Base-by-base conservation (phyloP, 2,329 filamentous ascomycete species). In the Penicillium hesseltinei region DNA sequence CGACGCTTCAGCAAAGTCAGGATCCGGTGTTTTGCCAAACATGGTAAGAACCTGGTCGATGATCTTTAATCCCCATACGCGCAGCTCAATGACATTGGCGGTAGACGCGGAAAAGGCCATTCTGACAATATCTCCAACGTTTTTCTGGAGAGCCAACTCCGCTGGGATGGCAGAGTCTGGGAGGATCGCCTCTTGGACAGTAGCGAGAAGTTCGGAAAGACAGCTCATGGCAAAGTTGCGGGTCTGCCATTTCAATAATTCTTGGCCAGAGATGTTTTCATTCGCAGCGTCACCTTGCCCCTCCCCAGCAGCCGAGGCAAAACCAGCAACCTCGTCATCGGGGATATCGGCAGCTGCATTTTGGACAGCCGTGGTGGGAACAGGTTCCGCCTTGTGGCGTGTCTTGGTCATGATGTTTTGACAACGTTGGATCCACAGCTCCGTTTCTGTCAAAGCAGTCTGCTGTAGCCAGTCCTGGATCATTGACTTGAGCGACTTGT, bases 51-150 rank as follows among this genome's bases (percentile, higher is more conserved):
- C 86, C 56, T 92, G 90, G 59, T 96, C 92, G 54, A 99, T 92
- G 54, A 99, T 96, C 72, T 92, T 92, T 62, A 99, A 77, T 27
- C 94, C 94, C 81, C 92, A 91, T 39, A 99, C 88, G 27, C 94
- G 85, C 57, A 99, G 82, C 69, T 96, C 90, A 25, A 96, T 84
- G 0, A 99, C 92, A 63, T 90, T 91, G 2, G 93, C 93, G 0
- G 94, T 99, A 1, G 93, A 97, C 0, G 94, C 94, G 11, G 94
- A 97, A 74, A 99, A 99, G 0, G 94, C 93, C 82, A 97, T 96
- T 50, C 92, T 88, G 57, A 99, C 91, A 25, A 99, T 90, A 72
- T 99, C 94, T 3, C 91, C 92, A 55, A 99, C 85, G 68, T 86
- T 88, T 59, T 85, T 84, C 73, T 99, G 92, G 27, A 99, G 78